These are phyloP conservation scores for Peniophora sp. DNA, from an alignment of 1,284 basidiomycete species.

Conservation along the genomic window DNA sequence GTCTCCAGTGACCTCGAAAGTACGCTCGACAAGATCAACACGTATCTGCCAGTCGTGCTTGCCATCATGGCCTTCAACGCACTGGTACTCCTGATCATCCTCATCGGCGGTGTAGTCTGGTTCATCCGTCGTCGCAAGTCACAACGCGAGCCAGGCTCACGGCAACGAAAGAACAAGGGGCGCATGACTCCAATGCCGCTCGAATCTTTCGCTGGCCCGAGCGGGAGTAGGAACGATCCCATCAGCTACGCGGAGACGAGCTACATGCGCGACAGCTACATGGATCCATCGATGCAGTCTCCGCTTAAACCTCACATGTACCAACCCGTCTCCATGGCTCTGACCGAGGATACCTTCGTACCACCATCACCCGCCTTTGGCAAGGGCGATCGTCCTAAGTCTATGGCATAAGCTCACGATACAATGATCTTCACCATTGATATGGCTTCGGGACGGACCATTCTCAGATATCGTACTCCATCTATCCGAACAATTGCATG, in stretches of 20 bases:
- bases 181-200: constrained; percentile 38
- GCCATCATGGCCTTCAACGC: constrained; percentile 68
- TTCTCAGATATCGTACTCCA: too few species aligned
- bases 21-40: constrained; percentile 51
- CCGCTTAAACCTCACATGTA: constrained; percentile 34
- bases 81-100: constrained; percentile 50
- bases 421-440: too few species aligned
- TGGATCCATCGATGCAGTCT: constrained; percentile 16
- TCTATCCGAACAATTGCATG: too few species aligned
- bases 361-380: constrained; percentile 60
- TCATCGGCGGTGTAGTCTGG: constrained; percentile 40
- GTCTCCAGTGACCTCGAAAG: constrained; percentile 47
- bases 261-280: constrained; percentile 5
- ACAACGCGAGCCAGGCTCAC: constrained; percentile 29
- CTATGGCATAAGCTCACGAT: constrained; percentile 28
- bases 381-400: constrained; percentile 32
- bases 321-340: constrained; percentile 67
- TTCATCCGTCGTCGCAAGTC: constrained; percentile 27
- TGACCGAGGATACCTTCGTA: constrained; percentile 66
- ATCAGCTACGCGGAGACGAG: background rate
- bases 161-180: constrained; percentile 35
- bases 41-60: constrained; percentile 61
- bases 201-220: constrained; percentile 10
- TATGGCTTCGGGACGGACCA: too few species aligned
- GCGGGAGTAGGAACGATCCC: background rate